These are phyloP conservation scores for Gamarada debralockiae DNA, from an alignment of 495 filamentous ascomycete species.

Conservation along the genomic window DNA sequence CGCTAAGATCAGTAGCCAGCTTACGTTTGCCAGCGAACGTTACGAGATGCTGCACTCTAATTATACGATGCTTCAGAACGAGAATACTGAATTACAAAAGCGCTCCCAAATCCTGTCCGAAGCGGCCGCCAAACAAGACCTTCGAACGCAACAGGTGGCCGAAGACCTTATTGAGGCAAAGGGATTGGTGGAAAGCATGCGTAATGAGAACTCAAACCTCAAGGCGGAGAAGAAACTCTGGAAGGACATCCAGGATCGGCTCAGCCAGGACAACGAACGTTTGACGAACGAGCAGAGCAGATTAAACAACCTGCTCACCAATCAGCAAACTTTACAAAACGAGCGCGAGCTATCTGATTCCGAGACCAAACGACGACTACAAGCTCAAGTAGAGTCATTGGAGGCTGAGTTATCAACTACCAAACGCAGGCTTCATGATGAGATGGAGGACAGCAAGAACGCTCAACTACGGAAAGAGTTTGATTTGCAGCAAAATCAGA, in stretches of 20 bases:
- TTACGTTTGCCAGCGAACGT: conserved; percentile 74
- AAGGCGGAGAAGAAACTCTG: conserved; percentile 89
- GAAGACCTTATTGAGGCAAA: conserved; percentile 90
- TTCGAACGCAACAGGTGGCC: conserved; percentile 82
- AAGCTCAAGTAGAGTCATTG: conserved; percentile 68
- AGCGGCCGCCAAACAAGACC: conserved; percentile 80
- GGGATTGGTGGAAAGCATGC: conserved; percentile 77
- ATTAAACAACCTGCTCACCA: conserved; percentile 73
- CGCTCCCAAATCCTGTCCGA: conserved; percentile 72
- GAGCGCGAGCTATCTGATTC: conserved; percentile 84
- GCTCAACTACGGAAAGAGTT: conserved; percentile 77
- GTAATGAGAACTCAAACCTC: conserved; percentile 85
- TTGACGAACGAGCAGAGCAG: conserved; percentile 78
- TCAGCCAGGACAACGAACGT: conserved; percentile 79
- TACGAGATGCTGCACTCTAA: conserved; percentile 90
- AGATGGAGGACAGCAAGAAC: conserved; percentile 79
- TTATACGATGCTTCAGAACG: conserved; percentile 72
- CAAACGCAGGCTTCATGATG: conserved; percentile 80
- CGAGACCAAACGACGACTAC: conserved; percentile 73
- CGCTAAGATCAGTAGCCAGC: conserved; percentile 71
- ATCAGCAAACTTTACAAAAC: conserved; percentile 80
- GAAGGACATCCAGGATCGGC: conserved; percentile 85
- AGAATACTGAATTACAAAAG: conserved; percentile 82
- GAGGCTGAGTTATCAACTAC: conserved; percentile 73
- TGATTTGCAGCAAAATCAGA: conserved; percentile 79